Conservation (phyloP, 495 filamentous ascomycete genomes). For the Penicillium canescens region DNA sequence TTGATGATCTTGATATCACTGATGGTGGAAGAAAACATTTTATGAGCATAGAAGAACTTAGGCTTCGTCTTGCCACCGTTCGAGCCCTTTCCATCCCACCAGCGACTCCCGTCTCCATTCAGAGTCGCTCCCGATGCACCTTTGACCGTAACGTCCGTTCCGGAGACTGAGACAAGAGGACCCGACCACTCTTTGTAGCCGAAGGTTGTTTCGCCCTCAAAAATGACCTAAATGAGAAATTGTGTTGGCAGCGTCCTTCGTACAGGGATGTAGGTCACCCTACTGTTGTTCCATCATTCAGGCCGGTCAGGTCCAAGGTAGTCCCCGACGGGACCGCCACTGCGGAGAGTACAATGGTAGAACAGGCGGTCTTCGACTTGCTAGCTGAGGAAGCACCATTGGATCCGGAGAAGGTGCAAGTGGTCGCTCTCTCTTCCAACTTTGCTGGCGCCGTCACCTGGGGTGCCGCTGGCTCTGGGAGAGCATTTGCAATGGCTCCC, state of each 20-base stretch:
- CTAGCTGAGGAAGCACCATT: slow-evolving; percentile 27
- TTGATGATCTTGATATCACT: slow-evolving; percentile 51
- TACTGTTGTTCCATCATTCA: slow-evolving; percentile 43
- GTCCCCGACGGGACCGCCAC: slow-evolving; percentile 48
- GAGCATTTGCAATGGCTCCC: neutral
- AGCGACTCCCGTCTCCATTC: slow-evolving; percentile 40
- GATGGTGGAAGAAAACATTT: slow-evolving; percentile 42
- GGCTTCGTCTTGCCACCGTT: slow-evolving; percentile 54
- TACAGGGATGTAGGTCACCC: neutral
- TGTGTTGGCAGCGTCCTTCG: neutral
- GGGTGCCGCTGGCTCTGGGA: neutral
- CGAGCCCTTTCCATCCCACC: slow-evolving; percentile 48
- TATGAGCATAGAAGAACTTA: slow-evolving; percentile 51
- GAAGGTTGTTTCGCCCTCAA: slow-evolving; percentile 48
- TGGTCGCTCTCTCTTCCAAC: neutral
- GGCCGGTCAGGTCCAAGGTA: slow-evolving; percentile 46
- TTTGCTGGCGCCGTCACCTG: neutral
- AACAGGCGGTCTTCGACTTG: slow-evolving; percentile 44
- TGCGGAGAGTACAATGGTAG: slow-evolving; percentile 43
- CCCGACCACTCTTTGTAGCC: slow-evolving; percentile 51
- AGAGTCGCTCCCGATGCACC: slow-evolving; percentile 36
- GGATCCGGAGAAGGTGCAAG: neutral
- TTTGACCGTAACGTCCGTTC: slow-evolving; percentile 42
- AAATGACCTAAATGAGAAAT: slow-evolving; percentile 34
- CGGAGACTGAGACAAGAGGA: slow-evolving; percentile 44